Evolutionary conservation across 805 yeast species (phyloP), one percentile per base, ranked within the genome.

Genomic region (Starmerella geochares): DNA sequence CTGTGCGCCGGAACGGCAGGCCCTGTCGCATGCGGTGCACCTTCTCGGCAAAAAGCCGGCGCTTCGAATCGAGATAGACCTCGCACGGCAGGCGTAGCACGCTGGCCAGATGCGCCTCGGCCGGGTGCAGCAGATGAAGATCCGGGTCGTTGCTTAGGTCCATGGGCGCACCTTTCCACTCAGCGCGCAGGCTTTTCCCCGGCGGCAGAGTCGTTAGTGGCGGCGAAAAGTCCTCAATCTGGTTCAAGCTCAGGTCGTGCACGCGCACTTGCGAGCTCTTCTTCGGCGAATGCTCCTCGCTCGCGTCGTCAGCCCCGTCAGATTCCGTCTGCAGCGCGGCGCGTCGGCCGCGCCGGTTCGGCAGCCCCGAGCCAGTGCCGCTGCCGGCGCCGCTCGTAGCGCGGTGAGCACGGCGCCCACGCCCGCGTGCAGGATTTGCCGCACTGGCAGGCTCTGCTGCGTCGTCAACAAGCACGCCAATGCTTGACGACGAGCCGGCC

Each of bases 101-200:
- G 16, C 94, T 82, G 4, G 97, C 96, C 54, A 90, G 72, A 37
- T 76, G 73, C 14, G 83, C 75, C 67, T 90, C 98, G 4, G 96
- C 95, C 0, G 96, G 96, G 66, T 90, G 96, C 56, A 92, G 73
- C 59, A 80, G 75, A 42, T 69, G 68, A 46, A 75, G 66, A 57
- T 85, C 74, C 19, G 95, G 94, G 66, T 92, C 97, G 28, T 67
- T 60, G 16, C 81, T 72, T 50, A 90, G 74, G 65, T 85, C 94
- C 96, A 90, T 87, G 32, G 96, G 94, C 60, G 87, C 94, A 10
- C 97, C 98, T 69, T 88, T 90, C 98, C 98, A 90, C 65, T 90
- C 97, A 31, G 94, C 84, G 62, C 82, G 82, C 58, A 88, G 72
- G 56, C 86, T 79, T 68, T 82, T 80, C 50, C 75, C 69, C 60